Conservation (phyloP, 2,329 filamentous ascomycete genomes). For the Beauveria rudraprayagi region DNA sequence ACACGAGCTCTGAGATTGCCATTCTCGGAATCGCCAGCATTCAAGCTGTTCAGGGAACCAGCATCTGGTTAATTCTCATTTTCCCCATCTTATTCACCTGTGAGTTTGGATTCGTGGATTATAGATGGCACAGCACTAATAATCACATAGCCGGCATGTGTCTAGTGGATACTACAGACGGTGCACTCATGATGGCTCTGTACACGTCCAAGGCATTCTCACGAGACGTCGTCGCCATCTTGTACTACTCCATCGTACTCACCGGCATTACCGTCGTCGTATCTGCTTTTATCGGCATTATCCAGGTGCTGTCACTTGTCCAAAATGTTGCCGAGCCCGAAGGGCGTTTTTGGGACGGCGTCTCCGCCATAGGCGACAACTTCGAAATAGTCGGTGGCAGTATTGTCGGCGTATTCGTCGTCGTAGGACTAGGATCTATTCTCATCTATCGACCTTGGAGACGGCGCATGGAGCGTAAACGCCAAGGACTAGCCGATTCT, state of each 20-base stretch:
- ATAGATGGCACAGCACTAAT: not conserved
- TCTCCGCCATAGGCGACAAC: conserved; percentile 65
- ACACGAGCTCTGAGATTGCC: conserved; percentile 90
- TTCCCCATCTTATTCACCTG: conserved; percentile 85
- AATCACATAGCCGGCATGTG: conserved; percentile 76
- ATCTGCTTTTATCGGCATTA: conserved; percentile 73
- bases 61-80: conserved; percentile 88
- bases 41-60: conserved; percentile 76
- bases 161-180: conserved; percentile 83
- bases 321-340: conserved; percentile 65
- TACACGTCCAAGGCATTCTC: conserved; percentile 77
- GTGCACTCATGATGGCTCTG: conserved; percentile 88
- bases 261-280: conserved; percentile 78
- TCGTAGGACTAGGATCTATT: conserved; percentile 68
- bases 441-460: conserved; percentile 76
- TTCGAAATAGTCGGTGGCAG: conserved; percentile 80
- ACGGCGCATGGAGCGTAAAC: conserved; percentile 28
- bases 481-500: not conserved
- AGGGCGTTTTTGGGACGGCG: conserved; percentile 85
- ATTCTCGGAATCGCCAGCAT: conserved; percentile 84
- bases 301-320: conserved; percentile 75
- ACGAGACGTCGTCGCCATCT: conserved; percentile 74
- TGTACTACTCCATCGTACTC: conserved; percentile 88
- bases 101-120: conserved; percentile 25
- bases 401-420: conserved; percentile 77